Percentiles rank a stretch among this genome's conserved stretches.
Conservation (phyloP, 371 early-diverging fungal genomes). For the Mucor circinelloides region DNA sequence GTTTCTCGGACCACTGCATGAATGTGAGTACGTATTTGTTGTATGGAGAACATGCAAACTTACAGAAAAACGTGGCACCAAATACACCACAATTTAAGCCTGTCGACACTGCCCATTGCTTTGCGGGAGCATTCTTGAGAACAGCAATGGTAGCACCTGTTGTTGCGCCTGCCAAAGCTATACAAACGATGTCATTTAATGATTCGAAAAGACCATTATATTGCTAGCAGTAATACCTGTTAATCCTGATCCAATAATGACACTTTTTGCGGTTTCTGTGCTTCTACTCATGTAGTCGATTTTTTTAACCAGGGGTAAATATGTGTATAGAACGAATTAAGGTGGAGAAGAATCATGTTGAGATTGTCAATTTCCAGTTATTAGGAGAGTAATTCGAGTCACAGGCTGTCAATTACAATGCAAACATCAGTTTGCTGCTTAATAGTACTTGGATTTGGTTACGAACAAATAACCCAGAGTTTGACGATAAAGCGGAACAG, state of each 20-base stretch:
- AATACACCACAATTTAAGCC: conserved; percentile 49
- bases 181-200: background rate
- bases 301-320: background rate
- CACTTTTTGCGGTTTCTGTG: conserved; percentile 22
- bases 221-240: conserved; percentile 6
- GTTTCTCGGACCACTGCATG: conserved; percentile 51
- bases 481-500: too few relatives aligned
- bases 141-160: conserved; percentile 55
- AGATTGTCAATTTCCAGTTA: background rate
- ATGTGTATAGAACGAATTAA: background rate
- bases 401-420: background rate
- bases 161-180: conserved; percentile 51
- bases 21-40: background rate
- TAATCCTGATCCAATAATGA: conserved; percentile 18
- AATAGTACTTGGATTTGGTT: background rate
- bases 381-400: background rate
- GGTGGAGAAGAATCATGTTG: background rate
- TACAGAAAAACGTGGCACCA: conserved; percentile 53
- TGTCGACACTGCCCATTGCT: conserved; percentile 37
- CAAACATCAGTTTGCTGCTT: background rate
- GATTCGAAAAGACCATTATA: background rate
- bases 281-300: conserved; percentile 17
- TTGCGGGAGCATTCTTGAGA: conserved; percentile 39
- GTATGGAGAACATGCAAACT: background rate
- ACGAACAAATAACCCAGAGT: background rate